Evolutionary conservation across 2,329 filamentous ascomycete genomes (phyloP).

Genomic region (Teratosphaeria zuluensis): DNA sequence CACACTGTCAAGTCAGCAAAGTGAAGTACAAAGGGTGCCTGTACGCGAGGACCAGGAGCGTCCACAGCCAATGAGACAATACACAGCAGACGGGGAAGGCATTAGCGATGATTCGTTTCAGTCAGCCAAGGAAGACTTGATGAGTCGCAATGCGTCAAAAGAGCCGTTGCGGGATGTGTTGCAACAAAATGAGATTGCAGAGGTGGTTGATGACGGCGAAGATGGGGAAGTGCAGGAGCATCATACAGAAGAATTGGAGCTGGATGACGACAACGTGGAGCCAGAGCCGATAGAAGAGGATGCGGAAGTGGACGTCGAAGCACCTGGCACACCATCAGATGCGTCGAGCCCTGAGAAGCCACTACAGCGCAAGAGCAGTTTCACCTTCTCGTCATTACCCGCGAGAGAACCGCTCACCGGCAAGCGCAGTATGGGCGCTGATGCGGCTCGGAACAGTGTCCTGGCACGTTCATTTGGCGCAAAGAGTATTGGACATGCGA

Average conservation of each 20-base stretch:
- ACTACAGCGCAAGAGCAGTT: conserved; percentile 80
- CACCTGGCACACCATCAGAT: conserved; percentile 50
- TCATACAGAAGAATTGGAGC: conserved; percentile 6
- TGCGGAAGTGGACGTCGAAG: conserved; percentile 33
- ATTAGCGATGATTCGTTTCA: conserved; percentile 37
- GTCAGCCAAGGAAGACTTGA: conserved; percentile 37
- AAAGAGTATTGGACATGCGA: conserved; percentile 19
- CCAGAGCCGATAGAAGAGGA: conserved; percentile 27
- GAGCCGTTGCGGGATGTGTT: conserved; percentile 6
- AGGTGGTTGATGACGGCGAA: conserved; percentile 14
- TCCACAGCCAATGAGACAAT: conserved; percentile 19
- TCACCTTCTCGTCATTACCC: conserved; percentile 87
- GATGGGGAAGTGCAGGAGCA: conserved; percentile 13
- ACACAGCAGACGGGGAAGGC: conserved; percentile 14
- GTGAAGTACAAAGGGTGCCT: conserved; percentile 11
- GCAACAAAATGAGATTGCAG: conserved; percentile 8
- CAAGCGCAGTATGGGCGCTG: conserved; percentile 72
- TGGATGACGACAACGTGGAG: conserved; percentile 22
- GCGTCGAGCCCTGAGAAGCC: conserved; percentile 66
- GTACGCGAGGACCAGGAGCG: conserved; percentile 17
- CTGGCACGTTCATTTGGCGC: conserved; percentile 6
- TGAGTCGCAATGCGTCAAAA: conserved; percentile 17
- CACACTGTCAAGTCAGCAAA: conserved; percentile 9
- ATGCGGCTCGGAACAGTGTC: conserved; percentile 60
- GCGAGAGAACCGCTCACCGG: conserved; percentile 76